Base-by-base conservation (phyloP, 23 red algal species). In the Chondrus crispus region DNA sequence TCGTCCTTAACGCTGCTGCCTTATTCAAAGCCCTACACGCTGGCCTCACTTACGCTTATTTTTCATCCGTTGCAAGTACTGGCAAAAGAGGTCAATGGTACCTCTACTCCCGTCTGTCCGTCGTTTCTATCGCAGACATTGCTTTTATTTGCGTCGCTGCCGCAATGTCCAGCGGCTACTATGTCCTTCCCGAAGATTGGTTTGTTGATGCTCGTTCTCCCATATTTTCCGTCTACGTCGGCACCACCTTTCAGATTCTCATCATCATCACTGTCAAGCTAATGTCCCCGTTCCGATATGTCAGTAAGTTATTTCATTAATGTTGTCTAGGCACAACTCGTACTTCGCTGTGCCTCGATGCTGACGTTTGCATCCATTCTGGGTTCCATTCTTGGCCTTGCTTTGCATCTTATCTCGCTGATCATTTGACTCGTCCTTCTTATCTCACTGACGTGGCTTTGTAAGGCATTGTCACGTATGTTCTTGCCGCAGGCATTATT, bases 281-380 rank as follows among this genome's bases (percentile, higher is more conserved):
- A 10, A 77, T 77, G 71, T 77, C 43, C 38, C 26, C 71, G 19
- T 77, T 46, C 26, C 37, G 44, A 10, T 10, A 39, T 9, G 38
- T 77, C 37, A 48, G 71, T 77, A 77, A 46, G 71, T 77, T 77
- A 46, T 13, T 77, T 38, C 71, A 10, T 48, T 77, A 77, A 8
- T 44, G 22, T 40, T 77, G 71, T 44, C 11, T 47, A 32, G 9
- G 5, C 18, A 7, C 7, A 66, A 6, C 60, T 22, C 60, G 7
- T 19, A 22, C 60, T 0, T 55, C 18, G 0, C 60, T 32, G 18
- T n/a, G 60, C 1, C 60, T 6, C 7, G 9, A 8, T 66, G 18
- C 60, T 66, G 26, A 66, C 60, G 26, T 32, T 32, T 9, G 35
- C 7, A 6, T 12, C 35, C 35, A 32, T n/a, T 32, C 8, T 2